Evolutionary conservation across 2,329 filamentous ascomycete species (phyloP).

Genomic region (Niveomyces coronatus): DNA sequence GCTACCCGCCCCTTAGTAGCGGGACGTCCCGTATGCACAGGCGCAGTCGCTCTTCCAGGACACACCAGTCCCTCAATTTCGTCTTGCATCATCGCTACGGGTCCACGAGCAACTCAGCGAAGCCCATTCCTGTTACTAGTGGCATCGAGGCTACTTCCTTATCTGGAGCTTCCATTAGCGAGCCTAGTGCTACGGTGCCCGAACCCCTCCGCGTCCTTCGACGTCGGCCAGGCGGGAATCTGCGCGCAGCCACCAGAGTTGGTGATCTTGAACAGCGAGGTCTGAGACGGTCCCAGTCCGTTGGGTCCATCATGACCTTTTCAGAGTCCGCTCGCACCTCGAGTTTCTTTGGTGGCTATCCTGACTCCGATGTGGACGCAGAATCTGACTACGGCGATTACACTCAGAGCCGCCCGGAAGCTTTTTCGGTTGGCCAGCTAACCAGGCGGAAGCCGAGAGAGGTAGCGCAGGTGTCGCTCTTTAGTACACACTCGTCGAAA

Average conservation of each 20-base stretch:
- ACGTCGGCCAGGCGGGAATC: conserved; percentile 63
- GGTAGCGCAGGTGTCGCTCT: conserved; percentile 35
- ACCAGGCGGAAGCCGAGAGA: conserved; percentile 39
- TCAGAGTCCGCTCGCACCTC: conserved; percentile 47
- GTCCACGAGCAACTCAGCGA: conserved; percentile 49
- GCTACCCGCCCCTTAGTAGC: conserved; percentile 19
- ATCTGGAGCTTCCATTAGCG: conserved; percentile 40
- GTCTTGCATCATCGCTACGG: conserved; percentile 44
- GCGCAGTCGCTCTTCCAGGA: conserved; percentile 37
- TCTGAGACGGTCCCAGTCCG: conserved; percentile 44
- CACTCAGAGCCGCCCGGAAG: conserved; percentile 26
- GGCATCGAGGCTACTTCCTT: conserved; percentile 53
- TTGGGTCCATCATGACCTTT: conserved; percentile 49
- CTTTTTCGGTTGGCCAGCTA: conserved; percentile 49
- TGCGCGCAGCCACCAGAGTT: conserved; percentile 57
- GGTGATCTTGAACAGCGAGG: conserved; percentile 45
- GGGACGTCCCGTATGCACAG: conserved; percentile 27
- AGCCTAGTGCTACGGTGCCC: conserved; percentile 33
- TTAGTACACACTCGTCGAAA: conserved; percentile 48
- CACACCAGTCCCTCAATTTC: conserved; percentile 39
- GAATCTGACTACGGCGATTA: conserved; percentile 12
- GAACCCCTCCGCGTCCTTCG: conserved; percentile 54
- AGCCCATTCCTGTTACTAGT: conserved; percentile 37
- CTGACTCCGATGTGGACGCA: conserved; percentile 21
- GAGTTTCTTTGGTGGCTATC: conserved; percentile 35